These are phyloP conservation scores for Pelargonium citronellum DNA, from an alignment of 441 rosid species.

Conservation along the genomic window DNA sequence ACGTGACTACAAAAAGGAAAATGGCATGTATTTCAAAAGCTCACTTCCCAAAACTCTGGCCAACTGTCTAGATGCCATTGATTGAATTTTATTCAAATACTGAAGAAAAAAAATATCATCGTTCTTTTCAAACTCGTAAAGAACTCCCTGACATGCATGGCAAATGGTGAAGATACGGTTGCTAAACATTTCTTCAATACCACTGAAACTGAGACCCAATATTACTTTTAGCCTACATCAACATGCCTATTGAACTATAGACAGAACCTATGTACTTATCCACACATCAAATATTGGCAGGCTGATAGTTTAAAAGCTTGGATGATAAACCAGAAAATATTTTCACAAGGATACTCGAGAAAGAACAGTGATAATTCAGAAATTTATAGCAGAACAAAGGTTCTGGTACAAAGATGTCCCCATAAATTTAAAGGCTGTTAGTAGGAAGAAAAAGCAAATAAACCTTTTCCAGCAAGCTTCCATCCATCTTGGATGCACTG, in stretches of 20 bases:
- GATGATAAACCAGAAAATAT: too few relatives aligned
- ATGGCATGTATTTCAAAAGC: too few relatives aligned
- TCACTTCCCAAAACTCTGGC: not conserved
- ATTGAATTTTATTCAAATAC: not conserved
- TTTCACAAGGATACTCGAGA: too few relatives aligned
- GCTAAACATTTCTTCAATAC: not conserved
- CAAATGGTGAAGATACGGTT: not conserved
- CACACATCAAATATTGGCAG: too few relatives aligned
- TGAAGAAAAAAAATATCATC: not conserved
- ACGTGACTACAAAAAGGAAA: not conserved
- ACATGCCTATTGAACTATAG: too few relatives aligned
- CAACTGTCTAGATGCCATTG: not conserved
- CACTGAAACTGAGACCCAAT: not conserved
- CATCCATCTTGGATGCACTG: constrained; percentile 56
- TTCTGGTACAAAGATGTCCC: too few relatives aligned
- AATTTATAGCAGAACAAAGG: too few relatives aligned
- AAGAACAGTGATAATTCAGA: too few relatives aligned
- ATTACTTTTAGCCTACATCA: too few relatives aligned
- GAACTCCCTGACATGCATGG: not conserved
- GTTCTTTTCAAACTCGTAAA: not conserved
- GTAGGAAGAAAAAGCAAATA: not conserved
- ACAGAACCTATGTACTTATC: too few relatives aligned
- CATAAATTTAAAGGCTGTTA: not conserved
- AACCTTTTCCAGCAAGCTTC: constrained; percentile 79
- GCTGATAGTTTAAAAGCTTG: too few relatives aligned